Percentiles rank a stretch among this genome's conserved stretches.
phyloP scores from a whole-genome alignment of 306 rosid genomes.

The Prinsepia uniflora region DNA sequence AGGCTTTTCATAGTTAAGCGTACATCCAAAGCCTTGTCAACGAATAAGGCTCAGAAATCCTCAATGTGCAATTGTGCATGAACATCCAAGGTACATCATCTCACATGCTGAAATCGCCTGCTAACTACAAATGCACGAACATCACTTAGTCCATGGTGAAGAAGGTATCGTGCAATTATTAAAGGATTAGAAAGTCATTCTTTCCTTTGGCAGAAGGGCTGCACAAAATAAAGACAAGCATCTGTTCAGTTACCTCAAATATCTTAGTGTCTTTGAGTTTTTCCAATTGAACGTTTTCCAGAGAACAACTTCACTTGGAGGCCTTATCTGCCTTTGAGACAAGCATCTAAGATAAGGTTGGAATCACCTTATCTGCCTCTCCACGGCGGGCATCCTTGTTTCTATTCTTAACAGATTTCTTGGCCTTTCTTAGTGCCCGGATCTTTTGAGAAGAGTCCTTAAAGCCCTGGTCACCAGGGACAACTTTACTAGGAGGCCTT shows the following conservation, averaged over 20 bases:
- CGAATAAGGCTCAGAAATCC: constrained; percentile 10
- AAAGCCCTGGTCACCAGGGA: constrained; percentile 81
- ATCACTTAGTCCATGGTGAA: background rate
- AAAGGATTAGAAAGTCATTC: too few relatives aligned
- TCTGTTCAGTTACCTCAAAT: constrained; percentile 25
- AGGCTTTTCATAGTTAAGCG: constrained; percentile 56
- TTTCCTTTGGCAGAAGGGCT: background rate
- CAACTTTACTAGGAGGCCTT: too few relatives aligned
- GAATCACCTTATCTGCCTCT: constrained; percentile 89
- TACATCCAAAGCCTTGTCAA: constrained; percentile 17
- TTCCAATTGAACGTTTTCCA: constrained; percentile 75
- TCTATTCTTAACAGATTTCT: constrained; percentile 62
- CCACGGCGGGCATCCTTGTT: constrained; percentile 83
- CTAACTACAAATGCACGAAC: background rate
- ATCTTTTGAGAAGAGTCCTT: constrained; percentile 68
- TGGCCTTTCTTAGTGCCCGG: constrained; percentile 60
- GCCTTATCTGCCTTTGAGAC: too few relatives aligned
- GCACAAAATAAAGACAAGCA: background rate
- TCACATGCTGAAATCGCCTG: background rate
- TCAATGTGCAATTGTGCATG: too few relatives aligned
- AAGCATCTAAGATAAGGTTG: too few relatives aligned
- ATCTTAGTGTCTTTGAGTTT: constrained; percentile 65
- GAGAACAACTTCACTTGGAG: constrained; percentile 73
- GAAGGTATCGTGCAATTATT: too few relatives aligned
- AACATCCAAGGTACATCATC: background rate